Conservation (phyloP, 2,329 filamentous ascomycete species). For the Verticillium tricorpus region DNA sequence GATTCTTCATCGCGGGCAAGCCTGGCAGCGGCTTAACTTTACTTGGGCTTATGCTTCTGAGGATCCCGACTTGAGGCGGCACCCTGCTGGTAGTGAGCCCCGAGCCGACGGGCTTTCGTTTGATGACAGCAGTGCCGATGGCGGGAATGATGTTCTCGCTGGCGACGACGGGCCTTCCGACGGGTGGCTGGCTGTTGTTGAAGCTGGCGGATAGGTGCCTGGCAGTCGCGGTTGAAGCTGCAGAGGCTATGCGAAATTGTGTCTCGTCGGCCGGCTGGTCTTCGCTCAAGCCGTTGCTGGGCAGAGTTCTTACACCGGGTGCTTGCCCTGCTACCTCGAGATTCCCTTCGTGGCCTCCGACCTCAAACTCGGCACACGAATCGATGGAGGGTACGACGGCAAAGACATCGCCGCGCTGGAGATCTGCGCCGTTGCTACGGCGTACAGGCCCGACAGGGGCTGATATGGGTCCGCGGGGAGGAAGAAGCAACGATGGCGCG, state of each 20-base stretch:
- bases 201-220: conserved; percentile 26
- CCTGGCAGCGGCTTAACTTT: background rate
- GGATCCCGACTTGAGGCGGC: background rate
- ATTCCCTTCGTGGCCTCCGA: too few species aligned
- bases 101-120: background rate
- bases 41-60: background rate
- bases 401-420: conserved; percentile 27
- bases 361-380: background rate
- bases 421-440: conserved; percentile 28
- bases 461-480: conserved; percentile 23
- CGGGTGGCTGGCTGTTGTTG: conserved; percentile 15
- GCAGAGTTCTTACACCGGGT: too few species aligned
- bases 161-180: conserved; percentile 23
- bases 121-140: conserved; percentile 3
- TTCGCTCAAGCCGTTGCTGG: background rate
- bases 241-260: background rate
- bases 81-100: background rate
- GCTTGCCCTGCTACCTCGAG: too few species aligned
- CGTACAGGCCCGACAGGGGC: conserved; percentile 31
- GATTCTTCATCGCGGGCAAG: background rate
- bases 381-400: conserved; percentile 29
- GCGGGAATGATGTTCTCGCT: conserved; percentile 21
- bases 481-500: background rate
- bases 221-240: background rate
- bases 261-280: background rate